A percentile compares a stretch with the other conserved stretches of the same genome.
Conservation (phyloP, 169 alveolate genomes). For the Eimeria praecox region DNA sequence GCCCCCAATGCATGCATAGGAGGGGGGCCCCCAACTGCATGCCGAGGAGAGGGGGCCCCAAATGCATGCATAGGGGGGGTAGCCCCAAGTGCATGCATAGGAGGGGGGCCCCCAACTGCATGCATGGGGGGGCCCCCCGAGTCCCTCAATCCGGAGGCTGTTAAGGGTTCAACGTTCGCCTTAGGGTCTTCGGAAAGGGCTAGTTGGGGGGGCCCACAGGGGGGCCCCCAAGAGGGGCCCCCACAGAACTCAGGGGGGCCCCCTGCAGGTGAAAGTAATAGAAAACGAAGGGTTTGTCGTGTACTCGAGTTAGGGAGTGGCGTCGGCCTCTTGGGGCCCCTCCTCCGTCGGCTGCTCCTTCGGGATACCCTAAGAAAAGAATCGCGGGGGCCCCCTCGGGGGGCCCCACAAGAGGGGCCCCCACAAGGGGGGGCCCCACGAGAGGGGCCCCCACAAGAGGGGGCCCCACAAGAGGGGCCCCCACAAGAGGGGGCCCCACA, state of each 20-base stretch:
- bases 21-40: too few relatives aligned
- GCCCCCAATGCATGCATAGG: neutral
- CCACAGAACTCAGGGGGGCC: neutral
- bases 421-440: neutral
- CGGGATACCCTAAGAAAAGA: neutral
- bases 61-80: neutral
- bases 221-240: neutral
- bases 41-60: neutral
- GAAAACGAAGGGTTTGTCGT: neutral
- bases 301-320: conserved; percentile 23
- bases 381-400: neutral
- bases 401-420: conserved; percentile 14
- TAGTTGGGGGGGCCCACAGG: neutral
- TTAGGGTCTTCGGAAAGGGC: neutral
- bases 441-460: neutral
- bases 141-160: neutral
- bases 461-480: neutral
- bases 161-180: neutral
- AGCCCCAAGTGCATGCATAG: too few relatives aligned
- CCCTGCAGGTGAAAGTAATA: too few relatives aligned
- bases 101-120: neutral
- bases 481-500: neutral
- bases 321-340: conserved; percentile 51
- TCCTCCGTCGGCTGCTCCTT: neutral
- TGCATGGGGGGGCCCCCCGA: neutral